Base-by-base conservation (phyloP, 2,329 filamentous ascomycete species). In the Penicillium hesseltinei region DNA sequence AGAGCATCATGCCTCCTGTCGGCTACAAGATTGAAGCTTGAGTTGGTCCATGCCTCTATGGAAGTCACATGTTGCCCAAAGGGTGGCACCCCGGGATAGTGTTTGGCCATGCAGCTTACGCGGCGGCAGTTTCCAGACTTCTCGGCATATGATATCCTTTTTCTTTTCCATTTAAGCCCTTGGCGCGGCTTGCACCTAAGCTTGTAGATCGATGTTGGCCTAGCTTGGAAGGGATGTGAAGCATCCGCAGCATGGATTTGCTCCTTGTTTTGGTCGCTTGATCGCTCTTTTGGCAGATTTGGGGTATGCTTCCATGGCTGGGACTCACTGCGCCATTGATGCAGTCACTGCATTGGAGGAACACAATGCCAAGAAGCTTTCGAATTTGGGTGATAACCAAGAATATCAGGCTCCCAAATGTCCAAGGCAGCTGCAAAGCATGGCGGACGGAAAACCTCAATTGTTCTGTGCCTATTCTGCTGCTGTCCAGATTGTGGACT, bases 181-280 rank as follows among this genome's bases (percentile, higher is more conserved):
- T 13, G 75, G 76, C 9, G 77, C 75, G 9, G 75, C 75, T 2
- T 77, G 71, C 53, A 77, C 73, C 0, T 75, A 79, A 56, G 71
- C 72, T 4, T 65, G 74, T 42, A 75, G 74, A 2, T 62, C 77
- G 5, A 79, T 79, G 75, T 70, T 72, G 2, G 77, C 76, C 4
- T 73, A 78, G 57, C 79, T 73, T 54, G 78, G 74, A 44, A 72
- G 72, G n/a, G 72, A 75, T 56, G 71, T 75, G 0, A 81, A 80
- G 63, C 72, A 76, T 2, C 76, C 80, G 72, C 77, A 80, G 60
- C 78, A 80, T 57, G 77, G 72, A 5, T 80, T 80, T 58, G 76
- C 77, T 77, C 9, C 42, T 6, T 71, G 77, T 7, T 79, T 75
- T 55, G 77, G 77, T 1, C 68, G 80, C 0, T 80, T 80, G 17